Base-by-base conservation (phyloP, 257 asterid genomes). In the Salvia miltiorrhiza region DNA sequence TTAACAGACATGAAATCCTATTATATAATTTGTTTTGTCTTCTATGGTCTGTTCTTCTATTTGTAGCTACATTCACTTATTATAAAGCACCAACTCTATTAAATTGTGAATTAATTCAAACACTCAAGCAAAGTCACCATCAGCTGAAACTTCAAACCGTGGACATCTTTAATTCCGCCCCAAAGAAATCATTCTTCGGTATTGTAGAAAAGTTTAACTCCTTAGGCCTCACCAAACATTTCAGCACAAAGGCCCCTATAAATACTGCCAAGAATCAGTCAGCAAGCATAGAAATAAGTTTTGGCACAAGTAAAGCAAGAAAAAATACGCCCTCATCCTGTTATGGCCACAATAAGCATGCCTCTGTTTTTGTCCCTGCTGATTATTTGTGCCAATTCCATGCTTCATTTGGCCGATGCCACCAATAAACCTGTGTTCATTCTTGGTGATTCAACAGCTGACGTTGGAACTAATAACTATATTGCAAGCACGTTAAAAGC, bases 401-500 rank as follows among this genome's bases (percentile, higher is more conserved):
- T 17, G 30, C 44, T 73, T 13, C 54, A 63, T 16, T 43, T 44
- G 2, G 72, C 74, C 1, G 44, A 17, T 20, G 52, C 64, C 13
- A 23, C 58, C 37, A 32, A 72, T 0, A 73, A 73, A 49, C 67
- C 75, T 1, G 48, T 82, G 0, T 85, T 82, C 73, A 58, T 86
- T 7, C 81, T 86, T 26, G 91, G 91, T 5, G 88, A 86, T 61
- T 86, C 91, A 4, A 83, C 85, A 0, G 84, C 78, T 19, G 91
- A 86, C 61, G 91, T 79, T 61, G 91, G 91, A 16, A 83, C 88
- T 19, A 86, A 86, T 35, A 75, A 76, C 30, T 23, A 70, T 39
- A 23, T 83, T 17, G 7, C 58, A 0, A 72, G 78, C 73, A 23
- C 4, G n/a, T 81, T 83, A 4, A 70, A 28, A 20, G 88, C 88